A percentile compares a stretch with the other conserved stretches of the same genome.
These are phyloP conservation scores for Castanea mollissima DNA, from an alignment of 306 rosid genomes.

Conservation along the genomic window DNA sequence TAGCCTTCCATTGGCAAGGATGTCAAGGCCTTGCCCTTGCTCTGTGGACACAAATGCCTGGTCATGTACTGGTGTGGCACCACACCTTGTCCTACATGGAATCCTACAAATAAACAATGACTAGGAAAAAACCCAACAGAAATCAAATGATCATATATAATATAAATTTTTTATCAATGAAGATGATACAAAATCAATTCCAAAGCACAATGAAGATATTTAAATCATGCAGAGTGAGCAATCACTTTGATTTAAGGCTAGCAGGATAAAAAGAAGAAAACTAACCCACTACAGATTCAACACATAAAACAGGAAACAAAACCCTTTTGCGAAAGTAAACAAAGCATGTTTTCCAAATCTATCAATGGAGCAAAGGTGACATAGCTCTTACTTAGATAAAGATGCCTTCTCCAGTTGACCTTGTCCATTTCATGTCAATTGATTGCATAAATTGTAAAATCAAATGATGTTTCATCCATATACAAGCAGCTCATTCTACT, in stretches of 20 bases:
- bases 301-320: neutral
- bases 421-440: neutral
- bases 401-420: neutral
- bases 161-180: too few relatives aligned
- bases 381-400: neutral
- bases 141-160: too few relatives aligned
- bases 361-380: neutral
- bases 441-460: neutral
- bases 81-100: neutral
- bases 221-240: too few relatives aligned
- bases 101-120: neutral
- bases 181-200: too few relatives aligned
- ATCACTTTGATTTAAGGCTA: too few relatives aligned
- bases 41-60: neutral
- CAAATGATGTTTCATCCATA: neutral
- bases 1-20: neutral
- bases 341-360: neutral
- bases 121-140: neutral
- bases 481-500: constrained; percentile 14
- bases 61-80: neutral
- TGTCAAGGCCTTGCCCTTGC: neutral
- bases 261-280: too few relatives aligned
- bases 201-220: too few relatives aligned
- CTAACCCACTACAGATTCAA: too few relatives aligned
- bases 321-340: neutral